These are phyloP conservation scores for Stephanocyclus meneghinianus DNA, from an alignment of 352 stramenopile genomes.

Conservation along the genomic window DNA sequence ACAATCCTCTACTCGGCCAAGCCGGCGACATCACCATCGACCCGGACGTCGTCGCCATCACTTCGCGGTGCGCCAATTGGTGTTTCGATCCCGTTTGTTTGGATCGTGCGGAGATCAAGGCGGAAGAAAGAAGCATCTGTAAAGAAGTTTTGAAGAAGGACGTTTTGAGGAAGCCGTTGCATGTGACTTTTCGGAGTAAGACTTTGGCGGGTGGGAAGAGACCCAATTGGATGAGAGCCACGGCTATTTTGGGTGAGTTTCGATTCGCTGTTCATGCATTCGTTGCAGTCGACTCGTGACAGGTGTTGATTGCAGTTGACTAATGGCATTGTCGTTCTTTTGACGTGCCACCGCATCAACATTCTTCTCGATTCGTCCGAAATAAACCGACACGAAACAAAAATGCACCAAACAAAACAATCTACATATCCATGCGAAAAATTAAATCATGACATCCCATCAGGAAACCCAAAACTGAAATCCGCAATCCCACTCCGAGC, in stretches of 20 bases:
- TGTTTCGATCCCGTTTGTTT: slow-evolving; percentile 28
- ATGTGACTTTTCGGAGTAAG: slow-evolving; percentile 34
- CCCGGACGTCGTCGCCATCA: slow-evolving; percentile 27
- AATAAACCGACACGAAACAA: not conserved
- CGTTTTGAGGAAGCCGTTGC: slow-evolving; percentile 17
- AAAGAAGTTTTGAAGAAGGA: slow-evolving; percentile 12
- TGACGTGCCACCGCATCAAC: too few relatives aligned
- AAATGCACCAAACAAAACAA: not conserved
- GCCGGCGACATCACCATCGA: slow-evolving; percentile 29
- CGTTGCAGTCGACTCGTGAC: too few relatives aligned
- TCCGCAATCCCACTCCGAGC: slow-evolving; percentile 22
- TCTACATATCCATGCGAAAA: not conserved
- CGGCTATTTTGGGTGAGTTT: slow-evolving; percentile 26
- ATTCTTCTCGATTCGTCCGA: not conserved
- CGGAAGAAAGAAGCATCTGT: not conserved
- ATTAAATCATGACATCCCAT: not conserved
- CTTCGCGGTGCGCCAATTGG: slow-evolving; percentile 32
- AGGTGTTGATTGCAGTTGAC: not conserved
- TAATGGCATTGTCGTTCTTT: too few relatives aligned
- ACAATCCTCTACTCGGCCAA: slow-evolving; percentile 29
- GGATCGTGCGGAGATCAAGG: not conserved
- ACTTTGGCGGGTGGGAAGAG: slow-evolving; percentile 34
- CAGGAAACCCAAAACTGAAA: slow-evolving; percentile 13
- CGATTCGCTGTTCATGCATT: too few relatives aligned
- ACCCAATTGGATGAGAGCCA: slow-evolving; percentile 45